Conservation (phyloP, 805 yeast species). For the Candida sphagnicola region DNA sequence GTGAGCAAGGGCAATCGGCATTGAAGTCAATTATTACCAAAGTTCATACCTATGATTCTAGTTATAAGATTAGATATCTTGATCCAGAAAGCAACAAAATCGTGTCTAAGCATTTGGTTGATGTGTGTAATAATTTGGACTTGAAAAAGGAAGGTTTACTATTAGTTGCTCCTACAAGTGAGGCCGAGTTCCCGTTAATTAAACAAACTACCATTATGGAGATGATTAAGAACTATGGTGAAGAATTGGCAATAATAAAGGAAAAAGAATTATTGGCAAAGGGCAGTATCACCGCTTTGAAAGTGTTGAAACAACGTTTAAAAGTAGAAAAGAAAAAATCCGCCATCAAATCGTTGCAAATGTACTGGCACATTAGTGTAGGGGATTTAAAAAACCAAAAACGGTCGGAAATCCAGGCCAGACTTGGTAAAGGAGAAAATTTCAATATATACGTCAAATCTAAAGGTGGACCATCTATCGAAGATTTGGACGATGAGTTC, state of each 20-base stretch:
- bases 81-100: constrained; percentile 21
- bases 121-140: constrained; percentile 28
- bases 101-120: constrained; percentile 20
- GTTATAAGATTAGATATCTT: constrained; percentile 23
- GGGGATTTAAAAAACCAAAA: constrained; percentile 38
- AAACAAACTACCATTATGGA: constrained; percentile 21
- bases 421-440: constrained; percentile 30
- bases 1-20: constrained; percentile 25
- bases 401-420: constrained; percentile 25
- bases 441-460: constrained; percentile 19
- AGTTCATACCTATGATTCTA: constrained; percentile 14
- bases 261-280: constrained; percentile 27
- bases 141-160: constrained; percentile 20
- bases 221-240: constrained; percentile 30
- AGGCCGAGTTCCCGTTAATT: constrained; percentile 20
- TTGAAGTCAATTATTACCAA: constrained; percentile 19
- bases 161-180: constrained; percentile 16
- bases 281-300: constrained; percentile 31
- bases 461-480: not conserved
- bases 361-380: constrained; percentile 36
- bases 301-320: constrained; percentile 22
- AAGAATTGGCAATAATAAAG: constrained; percentile 27
- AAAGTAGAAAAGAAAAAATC: constrained; percentile 34
- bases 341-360: constrained; percentile 26
- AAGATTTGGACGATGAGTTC: constrained; percentile 4